Evolutionary conservation across 768 basidiomycete genomes (phyloP).

Genomic region (Tubosaeta brunneosetosa): DNA sequence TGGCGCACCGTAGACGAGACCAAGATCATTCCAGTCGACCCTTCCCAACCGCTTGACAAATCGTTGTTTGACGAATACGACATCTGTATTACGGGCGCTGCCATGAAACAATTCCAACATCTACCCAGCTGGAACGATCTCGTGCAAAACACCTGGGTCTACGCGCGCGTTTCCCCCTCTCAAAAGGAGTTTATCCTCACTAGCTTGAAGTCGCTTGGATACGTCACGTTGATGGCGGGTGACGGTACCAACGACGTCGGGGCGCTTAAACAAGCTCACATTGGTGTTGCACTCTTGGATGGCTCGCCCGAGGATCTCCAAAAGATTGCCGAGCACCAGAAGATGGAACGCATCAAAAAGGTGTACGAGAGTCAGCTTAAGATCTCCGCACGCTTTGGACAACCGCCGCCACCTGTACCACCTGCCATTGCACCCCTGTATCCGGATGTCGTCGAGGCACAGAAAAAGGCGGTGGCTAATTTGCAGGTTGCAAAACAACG

Average conservation of each 20-base stretch:
- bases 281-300: slow-evolving; percentile 90
- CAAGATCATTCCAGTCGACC: slow-evolving; percentile 83
- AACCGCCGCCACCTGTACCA: slow-evolving; percentile 92
- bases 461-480: slow-evolving; percentile 71
- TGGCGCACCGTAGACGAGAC: slow-evolving; percentile 95
- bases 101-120: slow-evolving; percentile 82
- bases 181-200: slow-evolving; percentile 97
- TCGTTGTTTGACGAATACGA: slow-evolving; percentile 83
- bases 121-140: slow-evolving; percentile 71
- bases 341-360: slow-evolving; percentile 87
- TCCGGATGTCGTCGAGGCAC: slow-evolving; percentile 88
- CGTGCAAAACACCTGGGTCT: slow-evolving; percentile 96
- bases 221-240: slow-evolving; percentile 94
- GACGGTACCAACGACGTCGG: slow-evolving; percentile 99
- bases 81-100: slow-evolving; percentile 93
- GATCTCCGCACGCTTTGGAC: slow-evolving; percentile 85
- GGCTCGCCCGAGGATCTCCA: slow-evolving; percentile 88
- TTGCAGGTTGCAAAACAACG: slow-evolving; percentile 61
- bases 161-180: slow-evolving; percentile 91
- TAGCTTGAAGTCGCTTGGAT: slow-evolving; percentile 83
- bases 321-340: slow-evolving; percentile 91
- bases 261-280: slow-evolving; percentile 95
- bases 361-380: slow-evolving; percentile 95
- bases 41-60: slow-evolving; percentile 69
- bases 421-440: slow-evolving; percentile 80